Conservation (phyloP, 805 yeast genomes). For the Spathaspora boniae region DNA sequence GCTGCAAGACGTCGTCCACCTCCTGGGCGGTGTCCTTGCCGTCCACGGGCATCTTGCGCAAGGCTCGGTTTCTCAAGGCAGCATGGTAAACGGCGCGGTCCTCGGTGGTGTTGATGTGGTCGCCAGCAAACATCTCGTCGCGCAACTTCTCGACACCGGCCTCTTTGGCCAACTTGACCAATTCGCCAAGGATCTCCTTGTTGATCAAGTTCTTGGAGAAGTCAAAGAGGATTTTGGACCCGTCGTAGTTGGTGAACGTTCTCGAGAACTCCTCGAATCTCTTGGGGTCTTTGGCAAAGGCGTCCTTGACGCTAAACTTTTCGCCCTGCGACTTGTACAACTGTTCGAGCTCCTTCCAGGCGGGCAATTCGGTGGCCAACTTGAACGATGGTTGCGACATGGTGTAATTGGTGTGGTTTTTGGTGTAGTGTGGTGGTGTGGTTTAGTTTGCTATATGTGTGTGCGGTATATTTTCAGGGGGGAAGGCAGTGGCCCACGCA, state of each 20-base stretch:
- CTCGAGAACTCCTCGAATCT: conserved; percentile 76
- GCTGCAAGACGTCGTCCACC: conserved; percentile 86
- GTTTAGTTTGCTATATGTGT: no score
- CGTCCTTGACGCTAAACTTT: conserved; percentile 68
- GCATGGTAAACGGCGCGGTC: conserved; percentile 95
- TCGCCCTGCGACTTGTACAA: conserved; percentile 72
- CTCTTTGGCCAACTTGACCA: conserved; percentile 82
- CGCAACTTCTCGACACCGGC: conserved; percentile 84
- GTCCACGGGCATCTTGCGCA: conserved; percentile 82
- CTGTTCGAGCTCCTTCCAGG: conserved; percentile 77
- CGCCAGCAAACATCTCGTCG: conserved; percentile 89
- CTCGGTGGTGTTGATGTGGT: conserved; percentile 93
- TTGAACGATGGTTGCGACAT: conserved; percentile 34
- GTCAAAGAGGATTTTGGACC: conserved; percentile 86
- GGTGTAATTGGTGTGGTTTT: neutral
- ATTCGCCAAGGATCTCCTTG: conserved; percentile 68
- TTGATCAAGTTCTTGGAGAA: conserved; percentile 92
- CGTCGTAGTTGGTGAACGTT: conserved; percentile 81
- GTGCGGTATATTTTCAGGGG: neutral
- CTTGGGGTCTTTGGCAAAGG: conserved; percentile 67
- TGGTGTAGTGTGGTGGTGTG: no score
- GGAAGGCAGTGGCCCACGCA: neutral
- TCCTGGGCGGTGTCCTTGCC: conserved; percentile 87
- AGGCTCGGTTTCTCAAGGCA: conserved; percentile 91
- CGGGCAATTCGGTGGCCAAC: conserved; percentile 68